phyloP scores from a whole-genome alignment of 73 alveolate genomes.

The Paramecium sonneborni region DNA sequence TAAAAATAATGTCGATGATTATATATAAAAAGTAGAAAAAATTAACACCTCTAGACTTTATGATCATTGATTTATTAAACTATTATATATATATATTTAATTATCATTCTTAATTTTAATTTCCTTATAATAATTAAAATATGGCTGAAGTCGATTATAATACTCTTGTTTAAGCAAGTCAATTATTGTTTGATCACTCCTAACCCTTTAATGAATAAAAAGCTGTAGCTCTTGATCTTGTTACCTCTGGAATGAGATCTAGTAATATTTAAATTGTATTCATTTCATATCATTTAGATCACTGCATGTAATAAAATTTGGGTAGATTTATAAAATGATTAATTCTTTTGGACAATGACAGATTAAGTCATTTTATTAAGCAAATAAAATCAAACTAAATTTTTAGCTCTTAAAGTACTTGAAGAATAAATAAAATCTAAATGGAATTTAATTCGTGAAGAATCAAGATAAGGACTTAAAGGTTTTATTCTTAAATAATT shows the following conservation, averaged over 20 bases:
- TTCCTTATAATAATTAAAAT: conserved; percentile 5
- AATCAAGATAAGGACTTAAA: conserved; percentile 13
- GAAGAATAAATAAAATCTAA: conserved; percentile 18
- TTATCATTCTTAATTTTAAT: not conserved
- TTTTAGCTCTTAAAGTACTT: not conserved
- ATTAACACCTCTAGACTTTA: conserved; percentile 23
- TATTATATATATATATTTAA: not conserved
- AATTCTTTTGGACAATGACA: conserved; percentile 26
- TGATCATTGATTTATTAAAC: conserved; percentile 17
- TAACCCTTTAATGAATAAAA: not conserved
- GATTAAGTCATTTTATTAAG: not conserved
- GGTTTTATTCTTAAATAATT: conserved; percentile 32
- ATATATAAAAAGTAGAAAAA: conserved; percentile 1
- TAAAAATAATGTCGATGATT: conserved; percentile 15
- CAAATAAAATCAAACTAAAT: conserved; percentile 5
- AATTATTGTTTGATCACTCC: not conserved
- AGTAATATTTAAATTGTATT: conserved; percentile 29
- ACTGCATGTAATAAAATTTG: conserved; percentile 23
- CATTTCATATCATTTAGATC: not conserved
- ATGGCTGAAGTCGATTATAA: conserved; percentile 31
- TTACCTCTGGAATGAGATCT: conserved; percentile 36
- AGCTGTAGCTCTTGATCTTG: conserved; percentile 25
- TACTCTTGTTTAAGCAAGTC: conserved; percentile 38
- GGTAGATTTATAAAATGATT: conserved; percentile 31
- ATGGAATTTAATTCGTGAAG: conserved; percentile 6